Conservation (phyloP, 768 basidiomycete species). For the Agrocybe pediades region DNA sequence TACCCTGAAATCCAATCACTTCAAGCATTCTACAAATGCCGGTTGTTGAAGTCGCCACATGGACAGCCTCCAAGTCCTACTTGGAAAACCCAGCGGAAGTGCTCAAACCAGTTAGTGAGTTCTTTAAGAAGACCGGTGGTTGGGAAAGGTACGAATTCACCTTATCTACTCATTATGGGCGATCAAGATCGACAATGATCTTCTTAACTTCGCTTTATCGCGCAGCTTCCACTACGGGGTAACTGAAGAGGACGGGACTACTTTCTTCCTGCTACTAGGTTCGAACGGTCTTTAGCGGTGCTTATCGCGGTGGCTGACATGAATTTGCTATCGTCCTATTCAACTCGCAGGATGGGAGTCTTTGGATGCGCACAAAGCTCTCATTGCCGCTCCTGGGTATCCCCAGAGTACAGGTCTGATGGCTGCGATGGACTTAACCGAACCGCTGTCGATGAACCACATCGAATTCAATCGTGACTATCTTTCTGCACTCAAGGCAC, state of each 20-base stretch:
- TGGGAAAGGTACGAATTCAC: constrained; percentile 1
- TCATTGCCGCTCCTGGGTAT: constrained; percentile 10
- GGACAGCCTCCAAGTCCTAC: not conserved
- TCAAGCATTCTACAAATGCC: not conserved
- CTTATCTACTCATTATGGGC: not conserved
- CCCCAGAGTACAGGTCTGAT: constrained; percentile 3
- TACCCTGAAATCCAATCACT: too few relatives aligned
- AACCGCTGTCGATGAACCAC: constrained; percentile 2
- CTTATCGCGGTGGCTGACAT: not conserved
- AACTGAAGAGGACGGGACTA: not conserved
- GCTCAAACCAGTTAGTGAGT: not conserved
- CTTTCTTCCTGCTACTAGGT: not conserved
- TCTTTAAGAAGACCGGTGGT: not conserved
- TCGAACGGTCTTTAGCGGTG: not conserved
- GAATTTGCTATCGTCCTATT: not conserved
- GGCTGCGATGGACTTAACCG: not conserved
- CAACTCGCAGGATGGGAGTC: constrained; percentile 18
- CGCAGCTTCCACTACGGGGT: not conserved
- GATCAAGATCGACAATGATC: not conserved
- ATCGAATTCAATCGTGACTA: constrained; percentile 9
- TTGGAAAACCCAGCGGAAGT: not conserved
- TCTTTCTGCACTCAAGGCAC: constrained; percentile 7
- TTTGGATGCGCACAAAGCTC: constrained; percentile 14
- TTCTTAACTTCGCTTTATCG: not conserved
- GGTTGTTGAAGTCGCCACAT: not conserved